A percentile compares a stretch with the other conserved stretches of the same genome.
phyloP scores from a whole-genome alignment of 768 basidiomycete species.

The Ramaria rubella region DNA sequence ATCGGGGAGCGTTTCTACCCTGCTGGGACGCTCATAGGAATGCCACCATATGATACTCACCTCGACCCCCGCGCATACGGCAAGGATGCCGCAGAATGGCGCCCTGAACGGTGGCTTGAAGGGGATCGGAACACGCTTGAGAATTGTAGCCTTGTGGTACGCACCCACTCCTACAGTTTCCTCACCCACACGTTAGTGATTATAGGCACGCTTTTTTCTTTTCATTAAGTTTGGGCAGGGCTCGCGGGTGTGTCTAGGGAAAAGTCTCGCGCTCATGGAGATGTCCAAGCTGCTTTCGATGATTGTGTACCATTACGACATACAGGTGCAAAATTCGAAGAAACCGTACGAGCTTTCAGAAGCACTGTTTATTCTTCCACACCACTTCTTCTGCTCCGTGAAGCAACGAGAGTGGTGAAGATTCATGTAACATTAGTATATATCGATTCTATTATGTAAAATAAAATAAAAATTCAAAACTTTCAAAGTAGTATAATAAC shows the following conservation, averaged over 20 bases:
- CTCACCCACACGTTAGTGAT: not conserved
- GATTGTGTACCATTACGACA: slow-evolving; percentile 4
- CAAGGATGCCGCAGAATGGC: slow-evolving; percentile 23
- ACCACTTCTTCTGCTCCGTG: too few relatives aligned
- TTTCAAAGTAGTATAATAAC: too few relatives aligned
- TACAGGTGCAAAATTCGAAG: not conserved
- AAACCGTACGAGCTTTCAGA: too few relatives aligned
- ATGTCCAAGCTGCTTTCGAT: slow-evolving; percentile 9
- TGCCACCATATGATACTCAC: slow-evolving; percentile 30
- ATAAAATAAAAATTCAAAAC: too few relatives aligned
- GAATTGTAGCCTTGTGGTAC: slow-evolving; percentile 4
- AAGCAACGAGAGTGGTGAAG: too few relatives aligned
- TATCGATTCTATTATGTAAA: too few relatives aligned
- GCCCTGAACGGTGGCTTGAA: slow-evolving; percentile 33
- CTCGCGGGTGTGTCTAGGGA: slow-evolving; percentile 4
- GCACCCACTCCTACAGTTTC: too few relatives aligned
- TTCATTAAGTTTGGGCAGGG: slow-evolving; percentile 8
- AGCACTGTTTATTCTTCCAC: too few relatives aligned
- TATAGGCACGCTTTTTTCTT: too few relatives aligned
- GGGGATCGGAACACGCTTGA: slow-evolving; percentile 3
- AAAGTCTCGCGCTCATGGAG: slow-evolving; percentile 6
- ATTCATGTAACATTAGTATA: too few relatives aligned
- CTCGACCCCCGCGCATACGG: slow-evolving; percentile 28
- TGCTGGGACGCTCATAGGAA: slow-evolving; percentile 30
- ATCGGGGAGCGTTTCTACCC: slow-evolving; percentile 25